Percentiles rank a stretch among this genome's conserved stretches.
These are phyloP conservation scores for Ophiostoma pallidulum DNA, from an alignment of 2,329 filamentous ascomycete species.

Conservation along the genomic window DNA sequence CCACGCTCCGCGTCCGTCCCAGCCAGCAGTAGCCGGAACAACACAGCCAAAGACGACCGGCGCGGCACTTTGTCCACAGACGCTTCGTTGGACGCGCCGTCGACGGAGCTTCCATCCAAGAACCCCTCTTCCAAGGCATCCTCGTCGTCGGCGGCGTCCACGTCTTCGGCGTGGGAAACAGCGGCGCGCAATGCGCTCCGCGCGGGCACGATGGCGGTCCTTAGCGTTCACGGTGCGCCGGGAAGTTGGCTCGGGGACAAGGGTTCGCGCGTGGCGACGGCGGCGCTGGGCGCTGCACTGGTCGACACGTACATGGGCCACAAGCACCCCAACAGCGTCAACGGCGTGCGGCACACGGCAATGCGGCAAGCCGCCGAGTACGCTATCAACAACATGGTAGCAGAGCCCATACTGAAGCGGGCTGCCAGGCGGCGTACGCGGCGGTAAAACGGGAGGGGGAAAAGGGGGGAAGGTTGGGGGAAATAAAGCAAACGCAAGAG, in stretches of 20 bases:
- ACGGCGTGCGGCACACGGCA: slow-evolving; percentile 21
- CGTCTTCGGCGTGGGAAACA: slow-evolving; percentile 13
- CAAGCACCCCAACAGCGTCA: slow-evolving; percentile 16
- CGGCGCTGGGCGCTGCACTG: slow-evolving; percentile 21
- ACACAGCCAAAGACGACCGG: too few relatives aligned
- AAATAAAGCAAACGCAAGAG: neutral
- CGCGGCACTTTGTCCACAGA: too few relatives aligned
- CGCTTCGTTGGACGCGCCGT: too few relatives aligned
- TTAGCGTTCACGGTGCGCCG: slow-evolving; percentile 15
- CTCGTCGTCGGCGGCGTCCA: neutral
- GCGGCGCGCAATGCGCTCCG: slow-evolving; percentile 19
- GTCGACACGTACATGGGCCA: slow-evolving; percentile 20
- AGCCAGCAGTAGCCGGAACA: too few relatives aligned
- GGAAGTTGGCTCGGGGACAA: slow-evolving; percentile 20
- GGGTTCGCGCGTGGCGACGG: slow-evolving; percentile 20
- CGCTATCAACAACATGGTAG: slow-evolving; percentile 17
- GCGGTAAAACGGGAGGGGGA: neutral
- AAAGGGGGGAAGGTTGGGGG: neutral
- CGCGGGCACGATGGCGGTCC: slow-evolving; percentile 19
- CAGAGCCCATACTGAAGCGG: slow-evolving; percentile 15
- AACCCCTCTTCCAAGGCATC: neutral
- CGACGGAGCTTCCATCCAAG: too few relatives aligned
- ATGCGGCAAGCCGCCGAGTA: slow-evolving; percentile 20
- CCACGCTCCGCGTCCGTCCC: too few relatives aligned
- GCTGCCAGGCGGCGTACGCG: neutral